A percentile compares a stretch with the other conserved stretches of the same genome.
These are phyloP conservation scores for Zygosaccharomyces sapae DNA, from an alignment of 1,139 yeast genomes.

Conservation along the genomic window DNA sequence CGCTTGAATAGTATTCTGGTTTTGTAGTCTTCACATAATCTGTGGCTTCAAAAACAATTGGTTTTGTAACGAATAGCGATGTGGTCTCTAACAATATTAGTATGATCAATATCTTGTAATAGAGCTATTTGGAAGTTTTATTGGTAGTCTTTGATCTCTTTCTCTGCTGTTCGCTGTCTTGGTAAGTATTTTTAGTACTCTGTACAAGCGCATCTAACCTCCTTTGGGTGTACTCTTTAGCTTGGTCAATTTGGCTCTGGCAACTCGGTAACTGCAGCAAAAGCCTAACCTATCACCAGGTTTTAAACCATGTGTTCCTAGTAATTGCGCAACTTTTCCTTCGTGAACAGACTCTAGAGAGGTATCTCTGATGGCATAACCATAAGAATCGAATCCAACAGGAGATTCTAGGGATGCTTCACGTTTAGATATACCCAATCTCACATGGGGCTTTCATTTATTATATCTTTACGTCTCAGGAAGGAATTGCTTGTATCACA, in stretches of 20 bases:
- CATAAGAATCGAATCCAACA: conserved; percentile 91
- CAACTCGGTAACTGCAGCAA: conserved; percentile 64
- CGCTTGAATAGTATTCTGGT: conserved; percentile 33
- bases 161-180: conserved; percentile 14
- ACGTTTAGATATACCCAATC: conserved; percentile 76
- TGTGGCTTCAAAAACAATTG: conserved; percentile 74
- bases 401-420: conserved; percentile 94
- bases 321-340: conserved; percentile 26
- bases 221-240: conserved; percentile 34
- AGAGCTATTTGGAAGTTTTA: conserved; percentile 32
- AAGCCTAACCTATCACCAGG: conserved; percentile 84
- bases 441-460: conserved; percentile 50
- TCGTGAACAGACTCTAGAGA: conserved; percentile 72
- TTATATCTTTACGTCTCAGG: conserved; percentile 21
- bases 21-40: conserved; percentile 73
- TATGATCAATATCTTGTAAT: conserved; percentile 29
- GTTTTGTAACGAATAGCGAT: conserved; percentile 82
- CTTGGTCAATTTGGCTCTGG: conserved; percentile 42
- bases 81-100: conserved; percentile 62
- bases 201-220: conserved; percentile 29
- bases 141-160: conserved; percentile 20
- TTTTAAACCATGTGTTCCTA: conserved; percentile 38
- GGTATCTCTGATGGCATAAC: conserved; percentile 82
- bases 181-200: conserved; percentile 7
- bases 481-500: conserved; percentile 15